Percentiles rank a stretch among this genome's conserved stretches.
Conservation (phyloP, 306 rosid genomes). For the Prunus mira region DNA sequence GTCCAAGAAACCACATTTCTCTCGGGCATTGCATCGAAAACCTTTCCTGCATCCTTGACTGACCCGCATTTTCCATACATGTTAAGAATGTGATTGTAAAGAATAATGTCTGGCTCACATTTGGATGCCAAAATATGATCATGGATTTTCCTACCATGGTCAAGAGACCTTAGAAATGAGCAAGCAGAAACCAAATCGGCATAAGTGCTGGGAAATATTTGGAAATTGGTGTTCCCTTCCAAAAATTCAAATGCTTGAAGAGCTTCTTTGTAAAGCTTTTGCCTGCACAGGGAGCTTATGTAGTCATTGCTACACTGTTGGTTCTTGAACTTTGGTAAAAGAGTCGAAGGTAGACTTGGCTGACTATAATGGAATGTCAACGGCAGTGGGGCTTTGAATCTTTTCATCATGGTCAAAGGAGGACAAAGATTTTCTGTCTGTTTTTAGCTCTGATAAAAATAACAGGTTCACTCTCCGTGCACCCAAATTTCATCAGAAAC, state of each 20-base stretch:
- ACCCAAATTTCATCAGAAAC: too few species aligned
- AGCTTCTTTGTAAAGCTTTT: conserved; percentile 52
- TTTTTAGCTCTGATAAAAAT: too few species aligned
- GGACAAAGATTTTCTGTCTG: not conserved
- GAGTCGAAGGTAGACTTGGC: conserved; percentile 14
- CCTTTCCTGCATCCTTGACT: conserved; percentile 53
- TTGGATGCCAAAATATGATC: conserved; percentile 39
- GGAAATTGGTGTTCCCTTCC: conserved; percentile 25
- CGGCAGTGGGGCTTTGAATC: conserved; percentile 32
- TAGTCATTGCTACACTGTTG: conserved; percentile 40
- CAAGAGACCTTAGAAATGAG: conserved; percentile 56
- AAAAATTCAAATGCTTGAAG: conserved; percentile 53
- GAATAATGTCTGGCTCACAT: conserved; percentile 42
- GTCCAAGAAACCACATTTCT: conserved; percentile 79
- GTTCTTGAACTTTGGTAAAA: conserved; percentile 18
- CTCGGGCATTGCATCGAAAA: conserved; percentile 59
- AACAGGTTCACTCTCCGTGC: too few species aligned
- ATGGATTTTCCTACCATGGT: conserved; percentile 53
- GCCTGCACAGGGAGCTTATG: conserved; percentile 48
- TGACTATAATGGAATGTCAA: conserved; percentile 28
- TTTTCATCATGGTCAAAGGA: conserved; percentile 26
- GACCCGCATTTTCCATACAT: conserved; percentile 86
- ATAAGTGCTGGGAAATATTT: conserved; percentile 43
- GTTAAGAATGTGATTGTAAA: conserved; percentile 60
- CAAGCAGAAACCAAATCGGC: conserved; percentile 57